Evolutionary conservation across 768 basidiomycete species (phyloP), one percentile per base, ranked within the genome.

Genomic region (Amanita pallidorosea): DNA sequence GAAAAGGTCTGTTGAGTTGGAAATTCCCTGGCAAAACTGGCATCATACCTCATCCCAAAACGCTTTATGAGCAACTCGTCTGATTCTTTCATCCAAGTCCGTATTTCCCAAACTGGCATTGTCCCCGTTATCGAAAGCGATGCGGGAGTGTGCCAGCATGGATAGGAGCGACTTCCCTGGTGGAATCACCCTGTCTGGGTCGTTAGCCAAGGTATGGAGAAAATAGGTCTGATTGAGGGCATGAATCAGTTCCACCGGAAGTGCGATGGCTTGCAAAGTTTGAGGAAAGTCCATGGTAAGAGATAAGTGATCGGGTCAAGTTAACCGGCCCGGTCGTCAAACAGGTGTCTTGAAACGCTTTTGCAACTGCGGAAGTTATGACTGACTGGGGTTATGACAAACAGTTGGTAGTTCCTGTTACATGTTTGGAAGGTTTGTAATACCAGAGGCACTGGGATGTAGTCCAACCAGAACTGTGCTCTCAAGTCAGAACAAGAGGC

Each of bases 121-220:
- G 45, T 55, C 31, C 18, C 45, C 20, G 22, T 56, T 56, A 11
- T 56, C 54, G 25, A 54, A 47, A 35, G 52, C 55, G 27, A 62
- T 56, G 43, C 59, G 65, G 35, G 63, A 59, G 42, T 66, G 66
- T 18, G 65, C 60, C 62, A 88, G 67, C 67, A 81, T 74, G 7
- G 85, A 84, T 4, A 87, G 63, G 4, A 87, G 66, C 1, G 84
- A 84, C 62, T 88, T 88, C 46, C 81, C 82, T 1, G 80, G 75
- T 2, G 86, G 83, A n/a, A 88, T 65, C 7, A 83, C 72, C 41
- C 69, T 72, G 0, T 67, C 58, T 5, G 83, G 77, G 37, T 86
- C 75, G 3, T 74, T 81, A 3, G 80, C 79, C 9, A 88, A 76
- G n/a, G 77, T 55, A 59, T 85, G 82, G 7, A 88, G 71, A 55